These are phyloP conservation scores for Eucalyptus victrix DNA, from an alignment of 345 rosid genomes.

Conservation along the genomic window DNA sequence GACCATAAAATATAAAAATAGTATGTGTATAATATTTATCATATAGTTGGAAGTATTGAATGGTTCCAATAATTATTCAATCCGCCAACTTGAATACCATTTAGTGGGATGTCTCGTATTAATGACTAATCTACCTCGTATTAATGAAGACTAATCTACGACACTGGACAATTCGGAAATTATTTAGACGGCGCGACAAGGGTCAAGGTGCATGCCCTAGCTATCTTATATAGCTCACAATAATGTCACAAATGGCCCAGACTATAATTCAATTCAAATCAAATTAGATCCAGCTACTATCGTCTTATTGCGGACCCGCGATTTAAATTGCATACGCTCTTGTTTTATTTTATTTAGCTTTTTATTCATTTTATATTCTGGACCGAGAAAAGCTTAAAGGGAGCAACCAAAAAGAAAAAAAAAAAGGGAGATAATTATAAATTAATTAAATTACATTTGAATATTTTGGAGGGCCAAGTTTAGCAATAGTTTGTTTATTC, in stretches of 20 bases:
- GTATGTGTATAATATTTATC: background rate
- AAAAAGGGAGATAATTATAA: background rate
- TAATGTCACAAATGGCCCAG: background rate
- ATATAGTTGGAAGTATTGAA: background rate
- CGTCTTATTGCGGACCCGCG: background rate
- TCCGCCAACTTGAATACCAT: background rate
- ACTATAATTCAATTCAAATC: background rate
- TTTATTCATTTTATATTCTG: background rate
- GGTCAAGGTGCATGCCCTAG: background rate
- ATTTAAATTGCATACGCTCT: background rate
- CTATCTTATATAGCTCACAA: background rate
- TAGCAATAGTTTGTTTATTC: background rate
- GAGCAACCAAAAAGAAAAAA: background rate
- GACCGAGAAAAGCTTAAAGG: background rate
- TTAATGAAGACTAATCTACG: background rate
- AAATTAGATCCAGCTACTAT: background rate
- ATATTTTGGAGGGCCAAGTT: background rate
- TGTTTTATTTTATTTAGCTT: background rate
- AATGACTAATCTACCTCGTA: background rate
- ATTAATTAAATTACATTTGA: background rate
- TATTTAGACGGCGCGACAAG: background rate
- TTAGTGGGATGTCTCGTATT: background rate
- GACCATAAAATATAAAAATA: background rate
- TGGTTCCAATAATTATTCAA: background rate
- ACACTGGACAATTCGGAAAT: background rate